phyloP scores from a whole-genome alignment of 129 eudicot genomes.

The Saposhnikovia divaricata region DNA sequence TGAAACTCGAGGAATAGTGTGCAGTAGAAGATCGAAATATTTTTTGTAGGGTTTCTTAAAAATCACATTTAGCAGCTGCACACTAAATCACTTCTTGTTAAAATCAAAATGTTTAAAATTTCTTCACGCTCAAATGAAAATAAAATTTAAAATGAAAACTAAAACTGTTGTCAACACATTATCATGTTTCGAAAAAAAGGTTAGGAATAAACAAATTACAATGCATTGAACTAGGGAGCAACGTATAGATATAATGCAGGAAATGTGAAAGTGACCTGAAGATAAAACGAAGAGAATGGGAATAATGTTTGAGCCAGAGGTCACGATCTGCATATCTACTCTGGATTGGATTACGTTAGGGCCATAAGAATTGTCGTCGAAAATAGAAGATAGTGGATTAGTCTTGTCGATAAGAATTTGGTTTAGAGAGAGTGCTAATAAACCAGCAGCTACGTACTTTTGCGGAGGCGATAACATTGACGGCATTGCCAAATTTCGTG shows the following conservation, averaged over 20 bases:
- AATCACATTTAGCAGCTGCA: too few relatives aligned
- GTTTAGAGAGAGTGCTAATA: conserved; percentile 70
- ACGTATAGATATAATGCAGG: too few relatives aligned
- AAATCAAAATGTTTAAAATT: too few relatives aligned
- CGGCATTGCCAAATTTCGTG: conserved; percentile 8
- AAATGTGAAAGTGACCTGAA: conserved; percentile 39
- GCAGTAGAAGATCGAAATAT: too few relatives aligned
- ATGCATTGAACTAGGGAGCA: too few relatives aligned
- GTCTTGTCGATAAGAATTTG: conserved; percentile 74
- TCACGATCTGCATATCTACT: not conserved
- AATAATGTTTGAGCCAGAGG: conserved; percentile 22
- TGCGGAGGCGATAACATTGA: conserved; percentile 50
- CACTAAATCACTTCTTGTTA: too few relatives aligned
- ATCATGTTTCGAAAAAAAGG: not conserved
- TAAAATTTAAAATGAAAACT: not conserved
- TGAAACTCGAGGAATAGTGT: too few relatives aligned
- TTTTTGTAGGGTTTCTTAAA: too few relatives aligned
- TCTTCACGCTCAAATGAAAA: not conserved
- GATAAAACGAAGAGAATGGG: conserved; percentile 70
- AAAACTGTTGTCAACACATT: too few relatives aligned
- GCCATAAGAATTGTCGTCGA: conserved; percentile 12
- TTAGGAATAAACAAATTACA: not conserved
- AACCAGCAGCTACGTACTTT: conserved; percentile 77
- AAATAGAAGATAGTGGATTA: conserved; percentile 41
- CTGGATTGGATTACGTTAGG: conserved; percentile 18